Evolutionary conservation across 1,284 basidiomycete species (phyloP), one percentile per base, ranked within the genome.

Genomic region (Ceratobasidium sp.): DNA sequence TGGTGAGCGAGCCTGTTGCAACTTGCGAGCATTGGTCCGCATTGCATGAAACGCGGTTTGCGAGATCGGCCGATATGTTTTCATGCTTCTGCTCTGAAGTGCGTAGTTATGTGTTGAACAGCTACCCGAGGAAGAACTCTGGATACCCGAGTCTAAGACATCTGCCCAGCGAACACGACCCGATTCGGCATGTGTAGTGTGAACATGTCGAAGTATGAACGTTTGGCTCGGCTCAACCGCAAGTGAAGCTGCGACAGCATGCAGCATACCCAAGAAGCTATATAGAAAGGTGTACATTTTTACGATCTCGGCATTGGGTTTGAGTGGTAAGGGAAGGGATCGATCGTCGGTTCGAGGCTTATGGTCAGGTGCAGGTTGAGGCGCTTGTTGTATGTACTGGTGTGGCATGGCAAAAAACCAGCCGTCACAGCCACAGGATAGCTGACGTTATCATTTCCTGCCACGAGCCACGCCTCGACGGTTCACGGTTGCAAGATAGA

Each of bases 1-100:
- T 42, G 46, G 15, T 7, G 74, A 42, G 64, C 83, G 91, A 85
- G 28, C 81, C 84, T 52, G 84, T 83, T 66, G 90, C 81, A 9
- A 23, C 54, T 12, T 17, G 7, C 26, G 54, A 5, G 15, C n/a
- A 50, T 50, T 50, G 10, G 48, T 50, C 17, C 68, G 68, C 20
- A 40, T 28, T n/a, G 52, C 26, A 13, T 70, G 68, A 46, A 70
- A 73, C 3, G 57, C 59, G n/a, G 56, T 17, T 50, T 62, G 59
- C 23, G 70, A 73, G 46, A 64, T 17, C 2, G 70, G 70, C 20
- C 44, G 38, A 15, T 71, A 38, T 15, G 40, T 38, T 17, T 26
- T 71, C 20, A 71, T 44, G 12, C 20, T 12, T 42, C 20, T 59
- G 4, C 28, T 50, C 6, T 62, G 57, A 17, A 62, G 40, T 17